Evolutionary conservation across 2,329 filamentous ascomycete species (phyloP), one percentile per base, ranked within the genome.

Genomic region (Phialophora tarda): DNA sequence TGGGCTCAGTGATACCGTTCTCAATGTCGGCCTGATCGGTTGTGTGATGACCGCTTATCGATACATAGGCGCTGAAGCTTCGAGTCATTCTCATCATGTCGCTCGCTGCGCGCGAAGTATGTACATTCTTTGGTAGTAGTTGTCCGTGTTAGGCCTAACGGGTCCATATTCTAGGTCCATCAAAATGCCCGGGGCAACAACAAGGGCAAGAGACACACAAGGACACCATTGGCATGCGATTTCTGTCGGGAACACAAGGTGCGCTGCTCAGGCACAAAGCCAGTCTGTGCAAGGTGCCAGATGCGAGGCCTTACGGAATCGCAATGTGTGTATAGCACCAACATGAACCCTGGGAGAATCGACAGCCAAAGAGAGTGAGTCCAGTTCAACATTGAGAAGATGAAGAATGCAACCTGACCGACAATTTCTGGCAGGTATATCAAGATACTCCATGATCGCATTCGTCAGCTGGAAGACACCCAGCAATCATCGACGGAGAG

Each of bases 211-310:
- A 53, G 24, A 26, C 50, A 26, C 50, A 53, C 17, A 21, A 21
- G 50, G 14, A 53, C 50, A 53, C 50, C 55, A n/a, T n/a, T 58
- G 12, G 55, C 55, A 38, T 58, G 55, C 38, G 38, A 58, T 38
- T 6, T 26, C 21, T 58, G 55, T 41, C 55, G 55, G 5, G 55
- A 58, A 24, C 55, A 30, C 5, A 58, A 58, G 28, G 55, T 41
- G n/a, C 55, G 55, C 32, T 58, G 55, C 32, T 34, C 32, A 21
- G 55, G 55, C 17, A 26, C 38, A n/a, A 58, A 58, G 26, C 55
- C 55, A 58, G 28, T 58, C 55, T 58, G 55, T 41, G 55, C 26
- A 38, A 58, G 55, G 24, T 58, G 55, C 21, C 55, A 58, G 32
- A 23, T 23, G 55, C 55, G 55, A 3, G 26, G 32, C 21, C 24